phyloP scores from a whole-genome alignment of 352 stramenopile species.

The Globisporangium echinulatum region DNA sequence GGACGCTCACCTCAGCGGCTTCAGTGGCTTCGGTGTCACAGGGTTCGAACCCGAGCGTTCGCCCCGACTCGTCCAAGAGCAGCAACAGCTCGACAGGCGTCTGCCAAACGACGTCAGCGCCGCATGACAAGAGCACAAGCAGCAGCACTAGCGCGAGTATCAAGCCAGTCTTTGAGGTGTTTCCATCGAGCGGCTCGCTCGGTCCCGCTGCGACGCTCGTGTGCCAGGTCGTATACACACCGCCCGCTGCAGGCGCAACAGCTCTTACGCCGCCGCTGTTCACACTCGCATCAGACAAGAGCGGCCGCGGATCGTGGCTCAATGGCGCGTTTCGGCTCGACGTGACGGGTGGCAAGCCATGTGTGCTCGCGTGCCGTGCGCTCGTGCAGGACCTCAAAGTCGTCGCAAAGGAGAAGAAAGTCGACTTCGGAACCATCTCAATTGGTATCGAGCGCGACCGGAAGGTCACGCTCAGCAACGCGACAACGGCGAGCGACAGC shows the following conservation, averaged over 20 bases:
- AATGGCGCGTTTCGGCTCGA: constrained; percentile 44
- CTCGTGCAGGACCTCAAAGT: constrained; percentile 50
- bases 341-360: constrained; percentile 45
- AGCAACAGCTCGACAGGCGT: constrained; percentile 9
- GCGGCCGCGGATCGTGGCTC: constrained; percentile 19
- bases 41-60: not conserved
- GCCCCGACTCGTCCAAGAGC: constrained; percentile 60
- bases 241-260: constrained; percentile 12
- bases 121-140: constrained; percentile 11
- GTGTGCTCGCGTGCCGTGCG: constrained; percentile 36
- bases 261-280: not conserved
- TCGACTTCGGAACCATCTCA: constrained; percentile 79
- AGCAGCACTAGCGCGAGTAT: not conserved
- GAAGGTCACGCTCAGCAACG: constrained; percentile 39
- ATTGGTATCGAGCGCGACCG: constrained; percentile 71
- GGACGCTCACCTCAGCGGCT: constrained; percentile 27
- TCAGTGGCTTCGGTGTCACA: not conserved
- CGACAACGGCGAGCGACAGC: constrained; percentile 1
- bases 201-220: constrained; percentile 21
- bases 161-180: constrained; percentile 38
- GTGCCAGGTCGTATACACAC: constrained; percentile 57
- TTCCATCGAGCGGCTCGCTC: constrained; percentile 37
- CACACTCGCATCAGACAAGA: not conserved
- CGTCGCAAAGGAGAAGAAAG: constrained; percentile 54
- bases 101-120: constrained; percentile 10